Conservation (phyloP, 371 early-diverging fungal species). For the Mortierella sp. region DNA sequence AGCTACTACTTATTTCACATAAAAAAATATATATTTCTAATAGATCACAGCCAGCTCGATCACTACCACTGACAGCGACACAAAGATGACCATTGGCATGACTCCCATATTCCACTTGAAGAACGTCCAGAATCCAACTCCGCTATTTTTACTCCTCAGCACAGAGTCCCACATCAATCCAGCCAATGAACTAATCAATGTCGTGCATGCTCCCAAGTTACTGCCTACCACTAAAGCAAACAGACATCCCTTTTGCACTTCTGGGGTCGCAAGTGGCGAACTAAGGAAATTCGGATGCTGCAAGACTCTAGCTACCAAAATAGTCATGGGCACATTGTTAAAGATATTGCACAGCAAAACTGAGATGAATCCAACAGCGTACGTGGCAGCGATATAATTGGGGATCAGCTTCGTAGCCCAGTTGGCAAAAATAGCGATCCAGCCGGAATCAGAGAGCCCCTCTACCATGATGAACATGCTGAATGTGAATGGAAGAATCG, state of each 20-base stretch:
- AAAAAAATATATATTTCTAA: background rate
- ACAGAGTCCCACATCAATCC: conserved; percentile 87
- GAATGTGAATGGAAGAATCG: conserved; percentile 80
- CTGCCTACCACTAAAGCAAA: conserved; percentile 82
- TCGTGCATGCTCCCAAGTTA: conserved; percentile 85
- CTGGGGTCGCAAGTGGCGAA: conserved; percentile 55
- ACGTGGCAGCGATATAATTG: conserved; percentile 70
- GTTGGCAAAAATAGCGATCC: conserved; percentile 77
- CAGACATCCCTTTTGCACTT: conserved; percentile 67
- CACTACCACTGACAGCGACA: conserved; percentile 62
- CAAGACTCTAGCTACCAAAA: conserved; percentile 81
- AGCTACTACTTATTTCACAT: background rate
- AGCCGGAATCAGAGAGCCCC: conserved; percentile 72
- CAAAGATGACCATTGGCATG: conserved; percentile 68
- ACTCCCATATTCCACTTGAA: conserved; percentile 72
- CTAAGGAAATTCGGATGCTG: conserved; percentile 72
- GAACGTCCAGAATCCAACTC: conserved; percentile 70
- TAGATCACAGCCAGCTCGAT: conserved; percentile 64
- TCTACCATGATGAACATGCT: conserved; percentile 90
- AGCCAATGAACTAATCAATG: conserved; percentile 81
- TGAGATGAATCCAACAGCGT: conserved; percentile 72
- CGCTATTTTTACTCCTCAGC: conserved; percentile 67
- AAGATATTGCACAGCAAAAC: conserved; percentile 80
- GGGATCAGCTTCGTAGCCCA: conserved; percentile 68
- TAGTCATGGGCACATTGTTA: conserved; percentile 90